A percentile compares a stretch with the other conserved stretches of the same genome.
These are phyloP conservation scores for Camelina sativa DNA, from an alignment of 345 rosid species.

Conservation along the genomic window DNA sequence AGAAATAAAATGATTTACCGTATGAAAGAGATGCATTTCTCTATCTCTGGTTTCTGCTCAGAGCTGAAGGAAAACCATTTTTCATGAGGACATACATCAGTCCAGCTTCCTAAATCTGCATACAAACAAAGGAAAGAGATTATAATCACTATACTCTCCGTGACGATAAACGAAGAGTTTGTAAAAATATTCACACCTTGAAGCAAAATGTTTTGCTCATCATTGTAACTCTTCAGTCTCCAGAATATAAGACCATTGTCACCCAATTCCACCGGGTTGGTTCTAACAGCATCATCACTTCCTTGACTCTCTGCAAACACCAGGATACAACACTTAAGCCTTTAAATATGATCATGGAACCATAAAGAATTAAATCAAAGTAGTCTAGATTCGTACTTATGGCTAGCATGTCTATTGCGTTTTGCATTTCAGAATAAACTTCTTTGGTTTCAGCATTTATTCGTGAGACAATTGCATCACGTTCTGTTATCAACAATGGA, in stretches of 20 bases:
- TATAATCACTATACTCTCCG: background rate
- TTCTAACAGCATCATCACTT: conserved; percentile 74
- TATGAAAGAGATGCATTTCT: conserved; percentile 58
- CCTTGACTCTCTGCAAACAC: conserved; percentile 50
- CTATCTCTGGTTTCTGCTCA: conserved; percentile 62
- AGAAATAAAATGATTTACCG: conserved; percentile 47
- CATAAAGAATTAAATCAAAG: conserved; percentile 13
- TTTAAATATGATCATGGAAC: background rate
- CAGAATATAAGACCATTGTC: conserved; percentile 61
- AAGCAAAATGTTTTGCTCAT: conserved; percentile 55
- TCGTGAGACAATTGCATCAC: conserved; percentile 49
- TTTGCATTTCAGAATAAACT: conserved; percentile 56
- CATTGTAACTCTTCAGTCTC: conserved; percentile 56
- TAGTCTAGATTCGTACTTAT: conserved; percentile 50
- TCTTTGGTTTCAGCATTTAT: conserved; percentile 58
- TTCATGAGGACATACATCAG: conserved; percentile 50
- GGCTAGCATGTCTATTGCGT: conserved; percentile 45
- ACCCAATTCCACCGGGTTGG: conserved; percentile 57
- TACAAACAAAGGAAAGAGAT: conserved; percentile 14
- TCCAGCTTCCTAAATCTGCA: conserved; percentile 54
- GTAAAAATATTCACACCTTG: conserved; percentile 58
- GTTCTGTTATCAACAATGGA: conserved; percentile 55
- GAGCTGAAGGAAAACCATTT: conserved; percentile 65
- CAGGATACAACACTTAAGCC: background rate
- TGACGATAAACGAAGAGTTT: background rate